A percentile compares a stretch with the other conserved stretches of the same genome.
phyloP scores from a whole-genome alignment of 345 rosid species.

The Stellera chamaejasme region DNA sequence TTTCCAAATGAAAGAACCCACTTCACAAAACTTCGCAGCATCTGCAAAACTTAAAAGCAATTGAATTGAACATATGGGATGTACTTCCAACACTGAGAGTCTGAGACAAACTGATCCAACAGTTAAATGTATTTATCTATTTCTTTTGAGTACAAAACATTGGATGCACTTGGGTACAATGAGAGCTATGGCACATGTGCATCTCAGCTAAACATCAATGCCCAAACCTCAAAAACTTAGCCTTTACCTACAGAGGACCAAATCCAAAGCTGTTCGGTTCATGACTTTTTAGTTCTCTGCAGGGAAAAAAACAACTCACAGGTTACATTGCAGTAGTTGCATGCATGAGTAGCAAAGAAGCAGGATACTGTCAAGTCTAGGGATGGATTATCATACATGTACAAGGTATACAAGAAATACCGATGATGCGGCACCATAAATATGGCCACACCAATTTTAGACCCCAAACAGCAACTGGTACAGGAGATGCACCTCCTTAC shows the following conservation, averaged over 20 bases:
- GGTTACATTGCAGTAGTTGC: background rate
- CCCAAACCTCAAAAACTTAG: conserved; percentile 16
- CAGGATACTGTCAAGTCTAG: no score
- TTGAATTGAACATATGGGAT: conserved; percentile 15
- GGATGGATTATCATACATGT: conserved; percentile 43
- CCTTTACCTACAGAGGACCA: conserved; percentile 22
- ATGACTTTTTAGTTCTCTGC: conserved; percentile 40
- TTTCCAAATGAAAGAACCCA: no score
- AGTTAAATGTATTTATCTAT: no score
- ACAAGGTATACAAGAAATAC: conserved; percentile 50
- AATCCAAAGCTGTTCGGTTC: conserved; percentile 24
- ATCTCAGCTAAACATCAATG: conserved; percentile 18
- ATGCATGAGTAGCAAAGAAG: no score
- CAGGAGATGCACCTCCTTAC: conserved; percentile 19
- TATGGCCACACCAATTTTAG: conserved; percentile 16
- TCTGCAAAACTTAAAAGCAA: background rate
- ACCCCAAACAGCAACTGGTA: conserved; percentile 8
- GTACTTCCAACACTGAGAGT: conserved; percentile 33
- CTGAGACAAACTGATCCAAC: background rate
- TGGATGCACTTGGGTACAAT: background rate
- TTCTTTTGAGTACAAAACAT: no score
- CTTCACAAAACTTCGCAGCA: conserved; percentile 1
- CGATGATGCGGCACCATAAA: conserved; percentile 15
- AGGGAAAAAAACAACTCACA: background rate
- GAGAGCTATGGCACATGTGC: conserved; percentile 9